Evolutionary conservation across 495 filamentous ascomycete species (phyloP).

Genomic region (Daldinia bambusicola): DNA sequence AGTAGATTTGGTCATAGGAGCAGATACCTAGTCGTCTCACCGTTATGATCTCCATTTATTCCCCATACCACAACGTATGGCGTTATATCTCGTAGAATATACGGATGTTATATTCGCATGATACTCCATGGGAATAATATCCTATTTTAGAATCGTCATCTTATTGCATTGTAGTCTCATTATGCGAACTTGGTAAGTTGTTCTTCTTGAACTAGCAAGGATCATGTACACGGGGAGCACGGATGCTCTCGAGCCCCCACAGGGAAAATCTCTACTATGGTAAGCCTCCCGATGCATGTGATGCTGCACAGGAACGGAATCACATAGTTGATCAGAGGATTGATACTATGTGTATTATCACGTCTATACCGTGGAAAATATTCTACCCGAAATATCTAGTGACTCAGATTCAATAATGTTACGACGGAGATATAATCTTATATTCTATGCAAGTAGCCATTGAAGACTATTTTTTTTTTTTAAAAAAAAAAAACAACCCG

Average conservation of each 20-base stretch:
- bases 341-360: conserved; percentile 10
- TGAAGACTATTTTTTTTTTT: background rate
- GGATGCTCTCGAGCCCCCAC: background rate
- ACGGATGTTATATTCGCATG: background rate
- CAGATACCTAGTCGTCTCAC: background rate
- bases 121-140: background rate
- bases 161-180: background rate
- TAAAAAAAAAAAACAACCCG: background rate
- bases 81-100: background rate
- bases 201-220: background rate
- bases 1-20: background rate
- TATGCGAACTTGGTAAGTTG: conserved; percentile 16
- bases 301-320: conserved; percentile 12
- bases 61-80: background rate
- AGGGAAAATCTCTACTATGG: conserved; percentile 3
- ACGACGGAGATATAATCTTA: background rate
- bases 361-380: conserved; percentile 11
- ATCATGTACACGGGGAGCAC: conserved; percentile 22
- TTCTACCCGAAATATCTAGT: background rate
- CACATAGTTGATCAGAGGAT: conserved; percentile 13
- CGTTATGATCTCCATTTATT: conserved; percentile 6
- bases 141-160: background rate
- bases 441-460: conserved; percentile 5
- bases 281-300: conserved; percentile 9
- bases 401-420: background rate